Conservation (phyloP, 306 rosid genomes). For the Lathyrus aphaca region DNA sequence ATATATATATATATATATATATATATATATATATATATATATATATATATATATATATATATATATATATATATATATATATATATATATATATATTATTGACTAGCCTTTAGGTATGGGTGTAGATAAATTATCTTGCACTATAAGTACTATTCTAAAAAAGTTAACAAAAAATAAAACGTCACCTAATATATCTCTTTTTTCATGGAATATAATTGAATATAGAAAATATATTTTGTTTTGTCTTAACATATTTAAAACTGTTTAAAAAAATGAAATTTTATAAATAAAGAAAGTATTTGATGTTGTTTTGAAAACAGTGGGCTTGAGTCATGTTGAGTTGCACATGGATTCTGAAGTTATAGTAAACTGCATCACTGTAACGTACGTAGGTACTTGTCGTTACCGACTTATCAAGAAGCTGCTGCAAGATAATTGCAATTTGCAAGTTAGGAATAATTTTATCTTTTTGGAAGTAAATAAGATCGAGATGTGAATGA, state of each 20-base stretch:
- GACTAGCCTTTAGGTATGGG: too few species aligned
- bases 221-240: background rate
- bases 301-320: background rate
- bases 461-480: background rate
- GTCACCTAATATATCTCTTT: too few species aligned
- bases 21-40: too few species aligned
- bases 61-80: too few species aligned
- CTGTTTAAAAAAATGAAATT: background rate
- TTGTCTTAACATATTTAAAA: too few species aligned
- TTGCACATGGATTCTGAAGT: slow-evolving; percentile 11
- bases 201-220: too few species aligned
- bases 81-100: too few species aligned
- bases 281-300: background rate
- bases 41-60: too few species aligned
- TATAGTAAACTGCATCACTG: background rate
- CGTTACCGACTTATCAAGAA: slow-evolving; percentile 7
- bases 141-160: too few species aligned
- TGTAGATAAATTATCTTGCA: too few species aligned
- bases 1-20: too few species aligned
- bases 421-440: background rate
- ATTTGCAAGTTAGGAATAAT: background rate
- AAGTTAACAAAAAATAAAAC: too few species aligned
- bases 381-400: background rate
- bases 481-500: background rate
- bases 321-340: background rate